Conservation (phyloP, 352 stramenopile species). For the Globisporangium cylindrosporum region DNA sequence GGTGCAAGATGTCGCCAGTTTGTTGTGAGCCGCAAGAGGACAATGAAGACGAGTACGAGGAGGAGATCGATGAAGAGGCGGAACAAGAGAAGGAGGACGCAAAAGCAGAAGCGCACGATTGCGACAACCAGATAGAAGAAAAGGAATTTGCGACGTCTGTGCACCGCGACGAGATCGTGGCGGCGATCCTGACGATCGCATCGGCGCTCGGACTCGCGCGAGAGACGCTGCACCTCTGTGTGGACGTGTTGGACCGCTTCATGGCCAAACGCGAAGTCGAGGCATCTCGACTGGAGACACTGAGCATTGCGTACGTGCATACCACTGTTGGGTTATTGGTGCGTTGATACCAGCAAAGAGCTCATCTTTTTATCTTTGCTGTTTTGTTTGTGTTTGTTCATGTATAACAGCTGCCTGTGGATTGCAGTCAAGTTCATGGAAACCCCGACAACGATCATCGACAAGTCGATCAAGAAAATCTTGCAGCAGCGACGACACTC, state of each 20-base stretch:
- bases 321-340: not conserved
- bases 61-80: not conserved
- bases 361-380: too few species aligned
- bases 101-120: not conserved
- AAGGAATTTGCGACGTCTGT: slow-evolving; percentile 25
- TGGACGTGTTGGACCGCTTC: slow-evolving; percentile 56
- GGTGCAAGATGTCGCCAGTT: slow-evolving; percentile 4
- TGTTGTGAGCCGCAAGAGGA: not conserved
- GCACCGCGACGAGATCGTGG: slow-evolving; percentile 65
- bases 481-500: slow-evolving; percentile 52
- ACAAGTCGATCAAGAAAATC: slow-evolving; percentile 62
- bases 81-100: not conserved
- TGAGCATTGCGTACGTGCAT: slow-evolving; percentile 57
- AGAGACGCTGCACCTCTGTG: slow-evolving; percentile 60
- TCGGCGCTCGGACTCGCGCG: slow-evolving; percentile 51
- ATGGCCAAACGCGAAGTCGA: slow-evolving; percentile 25
- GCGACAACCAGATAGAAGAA: slow-evolving; percentile 10
- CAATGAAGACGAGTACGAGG: not conserved
- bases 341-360: too few species aligned
- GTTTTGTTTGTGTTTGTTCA: not conserved
- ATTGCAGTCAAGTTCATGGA: slow-evolving; percentile 75
- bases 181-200: slow-evolving; percentile 60
- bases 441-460: slow-evolving; percentile 49
- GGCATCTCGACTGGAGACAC: slow-evolving; percentile 35
- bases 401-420: slow-evolving; percentile 49